phyloP scores from a whole-genome alignment of 2,329 filamentous ascomycete species.

The Colletotrichum scovillei region DNA sequence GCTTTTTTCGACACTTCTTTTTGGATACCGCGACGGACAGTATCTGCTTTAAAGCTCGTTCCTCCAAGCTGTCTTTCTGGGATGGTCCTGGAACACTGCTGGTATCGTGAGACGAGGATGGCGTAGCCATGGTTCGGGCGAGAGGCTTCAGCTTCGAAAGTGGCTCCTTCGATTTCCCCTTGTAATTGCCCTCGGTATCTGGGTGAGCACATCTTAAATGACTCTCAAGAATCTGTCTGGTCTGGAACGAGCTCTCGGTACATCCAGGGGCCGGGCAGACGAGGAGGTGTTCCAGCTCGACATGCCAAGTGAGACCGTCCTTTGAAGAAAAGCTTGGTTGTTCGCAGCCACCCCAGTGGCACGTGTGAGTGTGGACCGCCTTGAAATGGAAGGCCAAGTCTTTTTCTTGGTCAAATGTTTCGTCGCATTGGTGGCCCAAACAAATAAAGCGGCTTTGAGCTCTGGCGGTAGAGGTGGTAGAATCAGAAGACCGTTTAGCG shows the following conservation, averaged over 20 bases:
- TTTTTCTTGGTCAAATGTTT: conserved; percentile 39
- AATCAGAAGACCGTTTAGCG: conserved; percentile 11
- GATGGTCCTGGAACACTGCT: background rate
- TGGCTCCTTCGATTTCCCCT: conserved; percentile 17
- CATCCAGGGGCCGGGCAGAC: conserved; percentile 54
- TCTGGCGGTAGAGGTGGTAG: conserved; percentile 21
- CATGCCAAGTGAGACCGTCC: conserved; percentile 54
- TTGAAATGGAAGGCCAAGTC: conserved; percentile 42
- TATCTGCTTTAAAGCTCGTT: conserved; percentile 37
- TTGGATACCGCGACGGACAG: conserved; percentile 47
- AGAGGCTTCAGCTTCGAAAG: conserved; percentile 31
- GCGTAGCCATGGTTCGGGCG: background rate
- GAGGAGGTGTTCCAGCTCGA: conserved; percentile 56
- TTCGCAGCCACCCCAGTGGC: conserved; percentile 53
- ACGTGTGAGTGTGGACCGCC: conserved; percentile 46
- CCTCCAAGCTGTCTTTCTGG: conserved; percentile 32
- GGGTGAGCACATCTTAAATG: conserved; percentile 52
- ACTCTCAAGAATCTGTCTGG: conserved; percentile 46
- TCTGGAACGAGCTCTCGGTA: conserved; percentile 49
- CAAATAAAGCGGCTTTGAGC: conserved; percentile 39
- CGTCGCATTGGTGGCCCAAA: conserved; percentile 43
- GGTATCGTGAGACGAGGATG: background rate
- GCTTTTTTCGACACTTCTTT: conserved; percentile 48
- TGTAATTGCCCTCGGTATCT: conserved; percentile 31
- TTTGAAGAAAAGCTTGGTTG: conserved; percentile 49